Base-by-base conservation (phyloP, 345 rosid genomes). In the Eucalyptus pauciflora region DNA sequence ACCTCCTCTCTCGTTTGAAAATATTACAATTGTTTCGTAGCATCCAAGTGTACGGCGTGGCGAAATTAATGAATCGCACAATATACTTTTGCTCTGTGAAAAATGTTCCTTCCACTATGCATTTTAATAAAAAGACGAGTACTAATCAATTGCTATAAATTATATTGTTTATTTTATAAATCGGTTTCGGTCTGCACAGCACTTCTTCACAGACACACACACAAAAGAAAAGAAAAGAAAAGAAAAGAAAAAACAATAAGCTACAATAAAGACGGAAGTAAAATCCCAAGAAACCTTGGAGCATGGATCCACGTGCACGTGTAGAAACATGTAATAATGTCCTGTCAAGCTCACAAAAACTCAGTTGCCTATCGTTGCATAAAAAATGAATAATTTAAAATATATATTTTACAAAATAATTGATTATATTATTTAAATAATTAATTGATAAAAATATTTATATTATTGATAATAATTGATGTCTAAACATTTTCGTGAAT, bases 191-290 rank as follows among this genome's bases (percentile, higher is more conserved):
- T 60, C 7, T 60, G 7, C n/a, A 27, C 7, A 12, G 14, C 67
- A 60, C n/a, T 60, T 11, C 67, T 60, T 60, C 67, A 27, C 14
- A 27, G 31, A 27, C 62, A 54, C 52, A 13, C 51, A 13, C 15
- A 13, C 6, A 50, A 4, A 16, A 51, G 4, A 56, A 4, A 2
- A 58, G 1, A 25, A 25, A 4, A 33, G 33, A 33, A 33, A 33
- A 33, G 37, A 1, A 5, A 5, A 10, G 11, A 1, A 2, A 5
- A 2, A 5, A 58, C 0, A 60, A 60, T 0, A 60, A 27, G 31
- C 31, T 60, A 60, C 31, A 27, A 27, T 60, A 60, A 2, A 60
- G 69, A 60, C 31, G 69, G 69, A 60, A 60, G 15, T 60, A 60
- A 60, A 60, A 58, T 58, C n/a, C 67, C 67, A 25, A 58, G n/a